Base-by-base conservation (phyloP, 1,284 basidiomycete genomes). In the Irpex rosettiformis region DNA sequence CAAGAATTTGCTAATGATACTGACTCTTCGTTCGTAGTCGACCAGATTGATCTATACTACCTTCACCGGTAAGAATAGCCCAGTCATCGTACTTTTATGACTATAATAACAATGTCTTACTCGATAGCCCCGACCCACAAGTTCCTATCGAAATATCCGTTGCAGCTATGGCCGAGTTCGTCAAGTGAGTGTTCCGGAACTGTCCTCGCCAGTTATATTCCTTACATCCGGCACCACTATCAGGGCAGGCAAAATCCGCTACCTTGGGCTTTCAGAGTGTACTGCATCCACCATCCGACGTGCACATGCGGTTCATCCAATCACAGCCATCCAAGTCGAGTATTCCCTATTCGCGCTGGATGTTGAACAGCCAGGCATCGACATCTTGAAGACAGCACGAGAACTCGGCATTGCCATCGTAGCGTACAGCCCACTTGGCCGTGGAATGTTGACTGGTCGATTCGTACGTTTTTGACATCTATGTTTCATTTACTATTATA, bases 241-340 rank as follows among this genome's bases (percentile, higher is more conserved):
- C 52, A 72, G 69, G 57, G 73, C 64, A 6, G 77, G 77, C 3
- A 78, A 76, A 59, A 68, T 75, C 52, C 73, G 70, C 49, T 74
- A 75, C 64, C 62, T 79, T 29, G 78, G 78, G 10, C 62, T 80
- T 25, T 79, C 75, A 58, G 80, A 81, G 63, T 74, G 73, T 53
- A 75, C 72, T 0, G 73, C 73, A 3, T 25, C 72, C 60, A 77
- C 76, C 0, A 66, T 81, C 16, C 71, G 77, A 13, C 74, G 77
- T 30, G 81, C 81, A 1, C 71, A 75, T 60, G 69, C 69, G 16
- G 67, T 74, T 6, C 70, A 73, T 40, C 73, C 72, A 13, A 72
- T 81, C 52, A 65, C 73, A 2, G 77, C 74, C 1, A 65, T 81
- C 16, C 75, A 82, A 60, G 65, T 78, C 49, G 79, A 81, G 60